These are phyloP conservation scores for Termitomyces sp. DNA, from an alignment of 768 basidiomycete genomes.

Conservation along the genomic window DNA sequence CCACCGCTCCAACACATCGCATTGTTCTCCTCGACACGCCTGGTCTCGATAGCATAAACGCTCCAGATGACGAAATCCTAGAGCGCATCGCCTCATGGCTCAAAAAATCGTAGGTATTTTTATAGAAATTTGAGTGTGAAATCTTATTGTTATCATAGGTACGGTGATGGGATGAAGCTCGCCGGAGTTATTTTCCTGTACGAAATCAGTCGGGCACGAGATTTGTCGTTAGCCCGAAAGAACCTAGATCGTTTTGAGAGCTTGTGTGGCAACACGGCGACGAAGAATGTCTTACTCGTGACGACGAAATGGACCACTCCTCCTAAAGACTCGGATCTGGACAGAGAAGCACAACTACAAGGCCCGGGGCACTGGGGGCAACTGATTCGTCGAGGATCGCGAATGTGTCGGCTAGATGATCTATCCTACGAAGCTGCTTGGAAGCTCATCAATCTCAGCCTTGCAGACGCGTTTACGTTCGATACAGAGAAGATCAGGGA, in stretches of 20 bases:
- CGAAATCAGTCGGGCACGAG: slow-evolving; percentile 12
- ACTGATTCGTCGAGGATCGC: slow-evolving; percentile 8
- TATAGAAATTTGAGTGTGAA: background rate
- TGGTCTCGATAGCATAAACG: slow-evolving; percentile 8
- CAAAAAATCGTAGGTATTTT: slow-evolving; percentile 4
- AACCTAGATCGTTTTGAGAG: slow-evolving; percentile 10
- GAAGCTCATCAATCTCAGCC: slow-evolving; percentile 10
- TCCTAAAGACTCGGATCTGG: slow-evolving; percentile 1
- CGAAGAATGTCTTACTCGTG: slow-evolving; percentile 10
- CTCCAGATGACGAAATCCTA: slow-evolving; percentile 8
- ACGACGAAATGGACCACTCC: slow-evolving; percentile 12
- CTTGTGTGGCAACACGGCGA: slow-evolving; percentile 7
- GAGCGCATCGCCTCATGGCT: slow-evolving; percentile 9
- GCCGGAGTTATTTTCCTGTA: slow-evolving; percentile 12
- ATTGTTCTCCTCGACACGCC: slow-evolving; percentile 13
- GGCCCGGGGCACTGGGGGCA: slow-evolving; percentile 9
- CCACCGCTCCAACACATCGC: slow-evolving; percentile 6
- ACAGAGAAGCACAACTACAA: slow-evolving; percentile 3
- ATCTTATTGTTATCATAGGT: background rate
- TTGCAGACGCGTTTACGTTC: slow-evolving; percentile 9
- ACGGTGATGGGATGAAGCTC: slow-evolving; percentile 7
- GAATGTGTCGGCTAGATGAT: slow-evolving; percentile 12
- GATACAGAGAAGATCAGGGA: slow-evolving; percentile 9
- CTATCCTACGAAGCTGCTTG: slow-evolving; percentile 9
- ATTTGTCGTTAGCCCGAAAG: slow-evolving; percentile 1